These are phyloP conservation scores for Fagopyrum tataricum DNA, from an alignment of 148 eudicot genomes.

Conservation along the genomic window DNA sequence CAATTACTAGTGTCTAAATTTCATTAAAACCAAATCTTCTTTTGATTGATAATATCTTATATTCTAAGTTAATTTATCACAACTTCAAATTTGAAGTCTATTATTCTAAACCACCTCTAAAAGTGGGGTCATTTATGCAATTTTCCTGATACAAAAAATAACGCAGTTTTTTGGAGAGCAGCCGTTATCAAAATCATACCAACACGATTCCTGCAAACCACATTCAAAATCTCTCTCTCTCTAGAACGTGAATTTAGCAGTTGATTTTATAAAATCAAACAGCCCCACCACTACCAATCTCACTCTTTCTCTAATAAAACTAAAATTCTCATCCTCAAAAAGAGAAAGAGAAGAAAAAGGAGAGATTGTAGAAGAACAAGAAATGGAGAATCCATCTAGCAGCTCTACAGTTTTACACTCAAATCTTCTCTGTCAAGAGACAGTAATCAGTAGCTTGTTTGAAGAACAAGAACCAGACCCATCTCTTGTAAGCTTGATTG, in stretches of 20 bases:
- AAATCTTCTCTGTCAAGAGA: slow-evolving; percentile 17
- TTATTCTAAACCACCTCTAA: too few relatives aligned
- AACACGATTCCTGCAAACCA: not conserved
- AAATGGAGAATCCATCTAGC: slow-evolving; percentile 17
- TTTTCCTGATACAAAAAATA: not conserved
- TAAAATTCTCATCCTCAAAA: not conserved
- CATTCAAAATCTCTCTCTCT: not conserved
- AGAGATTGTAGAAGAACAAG: not conserved
- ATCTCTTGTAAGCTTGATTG: not conserved
- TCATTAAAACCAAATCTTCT: too few relatives aligned
- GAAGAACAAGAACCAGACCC: slow-evolving; percentile 9
- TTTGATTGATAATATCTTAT: too few relatives aligned
- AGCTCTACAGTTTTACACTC: not conserved
- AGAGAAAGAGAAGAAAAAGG: not conserved
- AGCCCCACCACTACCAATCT: slow-evolving; percentile 9
- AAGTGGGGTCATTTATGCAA: too few relatives aligned
- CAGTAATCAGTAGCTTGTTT: not conserved
- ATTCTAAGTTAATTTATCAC: too few relatives aligned
- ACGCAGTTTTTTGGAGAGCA: not conserved
- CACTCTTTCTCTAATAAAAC: not conserved
- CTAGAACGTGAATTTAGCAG: slow-evolving; percentile 12
- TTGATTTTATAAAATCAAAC: not conserved
- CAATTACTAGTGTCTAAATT: too few relatives aligned
- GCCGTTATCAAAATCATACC: not conserved
- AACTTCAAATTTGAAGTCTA: too few relatives aligned